Evolutionary conservation across 1,284 basidiomycete species (phyloP).

Genomic region (Fomitiporia mediterranea): DNA sequence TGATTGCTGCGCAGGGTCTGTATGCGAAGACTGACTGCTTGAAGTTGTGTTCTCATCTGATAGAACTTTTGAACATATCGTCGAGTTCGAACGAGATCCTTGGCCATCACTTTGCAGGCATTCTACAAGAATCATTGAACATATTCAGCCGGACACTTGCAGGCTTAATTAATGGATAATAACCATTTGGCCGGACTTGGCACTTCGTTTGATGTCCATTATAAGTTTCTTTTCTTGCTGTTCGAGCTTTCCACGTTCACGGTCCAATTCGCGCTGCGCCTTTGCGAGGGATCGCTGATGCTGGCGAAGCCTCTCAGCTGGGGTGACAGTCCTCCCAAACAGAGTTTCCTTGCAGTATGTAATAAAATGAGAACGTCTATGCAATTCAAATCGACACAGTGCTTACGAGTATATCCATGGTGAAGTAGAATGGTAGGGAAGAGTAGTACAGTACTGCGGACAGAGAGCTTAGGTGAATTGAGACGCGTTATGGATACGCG

Average conservation of each 20-base stretch:
- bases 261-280: constrained; percentile 94
- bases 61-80: constrained; percentile 98
- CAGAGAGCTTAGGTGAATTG: background rate
- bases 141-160: background rate
- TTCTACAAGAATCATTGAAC: constrained; percentile 48
- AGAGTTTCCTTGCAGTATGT: constrained; percentile 69
- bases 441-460: background rate
- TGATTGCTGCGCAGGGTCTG: constrained; percentile 96
- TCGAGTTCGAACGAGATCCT: constrained; percentile 94
- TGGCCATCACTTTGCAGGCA: constrained; percentile 98
- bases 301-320: constrained; percentile 92
- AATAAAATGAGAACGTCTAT: background rate
- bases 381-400: background rate
- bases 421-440: background rate
- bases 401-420: background rate
- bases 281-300: constrained; percentile 95
- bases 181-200: constrained; percentile 94
- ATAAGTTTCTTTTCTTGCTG: constrained; percentile 93
- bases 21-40: constrained; percentile 93
- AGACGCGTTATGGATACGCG: background rate
- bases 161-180: background rate
- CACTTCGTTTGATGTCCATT: constrained; percentile 93
- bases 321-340: constrained; percentile 91
- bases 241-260: constrained; percentile 92
- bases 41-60: constrained; percentile 97